phyloP scores from a whole-genome alignment of 164 flowering plant genomes.

The Stephania yunnanensis region DNA sequence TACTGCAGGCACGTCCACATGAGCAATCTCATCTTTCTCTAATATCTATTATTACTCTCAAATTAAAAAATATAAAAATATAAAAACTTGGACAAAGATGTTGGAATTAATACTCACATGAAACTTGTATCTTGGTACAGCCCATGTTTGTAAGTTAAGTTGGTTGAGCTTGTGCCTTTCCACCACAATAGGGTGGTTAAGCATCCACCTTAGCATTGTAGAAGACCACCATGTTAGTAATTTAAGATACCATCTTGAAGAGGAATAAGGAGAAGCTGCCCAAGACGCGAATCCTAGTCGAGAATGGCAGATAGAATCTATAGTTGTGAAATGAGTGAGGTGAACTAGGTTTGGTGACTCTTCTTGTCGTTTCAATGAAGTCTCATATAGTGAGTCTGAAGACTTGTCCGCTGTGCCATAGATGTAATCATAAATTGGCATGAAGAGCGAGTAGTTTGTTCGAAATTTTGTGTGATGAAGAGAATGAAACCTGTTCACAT shows the following conservation, averaged over 20 bases:
- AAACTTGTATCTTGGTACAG: constrained; percentile 41
- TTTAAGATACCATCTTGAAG: constrained; percentile 48
- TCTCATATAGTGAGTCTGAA: constrained; percentile 31
- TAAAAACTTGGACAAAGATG: too few relatives aligned
- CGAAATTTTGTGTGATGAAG: constrained; percentile 49
- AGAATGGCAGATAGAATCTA: constrained; percentile 45
- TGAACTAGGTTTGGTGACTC: constrained; percentile 45
- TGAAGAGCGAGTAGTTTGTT: constrained; percentile 47
- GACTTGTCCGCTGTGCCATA: constrained; percentile 48
- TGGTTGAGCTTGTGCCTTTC: constrained; percentile 42
- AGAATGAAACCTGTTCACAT: constrained; percentile 29
- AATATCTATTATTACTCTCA: neutral
- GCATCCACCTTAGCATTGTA: constrained; percentile 39
- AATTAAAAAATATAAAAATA: too few relatives aligned
- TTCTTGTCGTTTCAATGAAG: constrained; percentile 22
- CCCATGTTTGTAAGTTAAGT: constrained; percentile 53
- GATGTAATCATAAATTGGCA: constrained; percentile 55
- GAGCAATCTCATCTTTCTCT: neutral
- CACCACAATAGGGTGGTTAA: constrained; percentile 39
- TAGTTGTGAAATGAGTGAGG: constrained; percentile 47
- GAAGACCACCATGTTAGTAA: constrained; percentile 31
- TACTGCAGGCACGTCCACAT: constrained; percentile 27
- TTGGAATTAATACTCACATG: constrained; percentile 34
- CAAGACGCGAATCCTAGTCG: constrained; percentile 37
- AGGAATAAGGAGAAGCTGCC: constrained; percentile 40